phyloP scores from a whole-genome alignment of 805 yeast species.

The Lachancea quebecensis region DNA sequence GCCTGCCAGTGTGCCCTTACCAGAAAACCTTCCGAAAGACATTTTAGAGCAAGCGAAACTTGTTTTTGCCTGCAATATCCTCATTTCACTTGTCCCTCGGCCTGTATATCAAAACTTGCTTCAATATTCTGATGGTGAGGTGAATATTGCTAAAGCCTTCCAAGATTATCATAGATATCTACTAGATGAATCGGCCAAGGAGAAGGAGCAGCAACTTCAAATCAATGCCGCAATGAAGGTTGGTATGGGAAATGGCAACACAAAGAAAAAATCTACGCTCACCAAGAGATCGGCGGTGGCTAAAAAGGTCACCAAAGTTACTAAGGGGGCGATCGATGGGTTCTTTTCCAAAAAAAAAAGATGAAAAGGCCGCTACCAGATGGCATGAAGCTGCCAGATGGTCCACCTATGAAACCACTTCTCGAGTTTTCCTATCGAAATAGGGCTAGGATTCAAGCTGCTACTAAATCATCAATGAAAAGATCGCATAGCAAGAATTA shows the following conservation, averaged over 20 bases:
- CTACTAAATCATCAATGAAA: too few species aligned
- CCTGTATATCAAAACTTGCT: constrained; percentile 30
- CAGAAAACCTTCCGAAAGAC: constrained; percentile 26
- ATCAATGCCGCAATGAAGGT: constrained; percentile 28
- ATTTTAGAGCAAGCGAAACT: constrained; percentile 34
- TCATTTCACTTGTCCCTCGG: constrained; percentile 44
- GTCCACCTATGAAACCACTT: too few species aligned
- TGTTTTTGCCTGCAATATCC: constrained; percentile 33
- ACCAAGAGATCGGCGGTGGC: constrained; percentile 17
- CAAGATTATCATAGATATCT: constrained; percentile 27
- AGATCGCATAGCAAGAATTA: too few species aligned
- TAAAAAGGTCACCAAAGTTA: constrained; percentile 17
- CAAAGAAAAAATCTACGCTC: constrained; percentile 3
- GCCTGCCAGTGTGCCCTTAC: constrained; percentile 33
- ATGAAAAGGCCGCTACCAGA: background rate
- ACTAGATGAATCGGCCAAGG: constrained; percentile 12
- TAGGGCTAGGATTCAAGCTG: too few species aligned
- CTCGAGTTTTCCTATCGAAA: too few species aligned
- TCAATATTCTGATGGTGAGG: constrained; percentile 3
- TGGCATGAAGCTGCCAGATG: background rate
- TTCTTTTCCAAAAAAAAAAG: constrained; percentile 44
- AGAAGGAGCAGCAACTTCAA: constrained; percentile 25
- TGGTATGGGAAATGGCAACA: constrained; percentile 20
- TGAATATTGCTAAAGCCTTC: constrained; percentile 30
- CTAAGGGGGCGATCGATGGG: constrained; percentile 57